These are phyloP conservation scores for Cryphonectria parasitica DNA, from an alignment of 2,329 filamentous ascomycete species.

Conservation along the genomic window DNA sequence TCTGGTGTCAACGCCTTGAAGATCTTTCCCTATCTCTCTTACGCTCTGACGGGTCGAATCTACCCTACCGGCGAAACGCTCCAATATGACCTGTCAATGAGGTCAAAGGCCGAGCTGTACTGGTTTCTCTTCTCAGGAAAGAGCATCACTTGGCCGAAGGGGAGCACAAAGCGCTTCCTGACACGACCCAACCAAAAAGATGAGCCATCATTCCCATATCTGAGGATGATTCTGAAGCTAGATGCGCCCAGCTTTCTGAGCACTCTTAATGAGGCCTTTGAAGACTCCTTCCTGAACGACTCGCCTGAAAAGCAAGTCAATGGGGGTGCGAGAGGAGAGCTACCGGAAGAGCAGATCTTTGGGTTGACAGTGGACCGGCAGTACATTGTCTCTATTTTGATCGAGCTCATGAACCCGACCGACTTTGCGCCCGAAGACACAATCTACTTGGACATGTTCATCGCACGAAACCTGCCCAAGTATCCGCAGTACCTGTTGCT, in stretches of 20 bases:
- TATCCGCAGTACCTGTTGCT: conserved; percentile 95
- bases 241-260: conserved; percentile 93
- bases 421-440: conserved; percentile 81
- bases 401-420: conserved; percentile 82
- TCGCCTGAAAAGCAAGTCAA: conserved; percentile 65
- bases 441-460: conserved; percentile 98
- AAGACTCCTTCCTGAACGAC: conserved; percentile 91
- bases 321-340: conserved; percentile 53
- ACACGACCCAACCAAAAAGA: conserved; percentile 59
- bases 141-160: conserved; percentile 74
- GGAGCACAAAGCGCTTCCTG: conserved; percentile 61
- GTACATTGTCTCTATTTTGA: conserved; percentile 86
- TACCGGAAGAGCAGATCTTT: conserved; percentile 69
- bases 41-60: conserved; percentile 83
- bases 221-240: conserved; percentile 82
- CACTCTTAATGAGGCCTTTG: conserved; percentile 94
- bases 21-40: conserved; percentile 93
- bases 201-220: conserved; percentile 82
- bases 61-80: conserved; percentile 85
- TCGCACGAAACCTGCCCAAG: conserved; percentile 92
- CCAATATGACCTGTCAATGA: conserved; percentile 70
- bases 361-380: conserved; percentile 82
- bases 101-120: conserved; percentile 87
- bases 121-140: conserved; percentile 91
- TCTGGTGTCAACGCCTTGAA: conserved; percentile 78